Evolutionary conservation across 208 protist genomes (phyloP), one percentile per base, ranked within the genome.

Genomic region (Leishmania amazonensis): DNA sequence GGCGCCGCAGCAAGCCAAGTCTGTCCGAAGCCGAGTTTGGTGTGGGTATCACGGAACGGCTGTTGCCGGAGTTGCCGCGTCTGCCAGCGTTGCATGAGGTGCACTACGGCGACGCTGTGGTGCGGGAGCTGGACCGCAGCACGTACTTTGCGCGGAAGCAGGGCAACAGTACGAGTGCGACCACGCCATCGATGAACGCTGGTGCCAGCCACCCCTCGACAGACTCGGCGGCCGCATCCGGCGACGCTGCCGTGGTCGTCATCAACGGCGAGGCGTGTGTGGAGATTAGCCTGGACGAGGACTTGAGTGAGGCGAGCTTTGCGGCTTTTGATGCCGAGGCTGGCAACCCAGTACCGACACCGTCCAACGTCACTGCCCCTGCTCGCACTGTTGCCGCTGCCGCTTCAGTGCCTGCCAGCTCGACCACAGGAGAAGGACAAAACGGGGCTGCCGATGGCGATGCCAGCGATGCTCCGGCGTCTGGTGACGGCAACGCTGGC

Each of bases 81-180:
- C 83, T 96, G 70, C 67, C 91, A 1, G 89, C 88, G 49, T 81
- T 97, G 85, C 93, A 96, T 70, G 95, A 97, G 62, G 72, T 96
- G 47, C 95, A 97, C 85, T 96, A 94, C 76, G 88, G 93, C 38
- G 95, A 97, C 64, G 87, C 92, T 40, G 79, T 91, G 51, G 89
- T 96, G 85, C 90, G 88, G 7, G 94, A 97, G 75, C 70, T 97
- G 35, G 94, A 96, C 78, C 74, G 86, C 9, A 76, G 73, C 9
- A 60, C 71, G 3, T 95, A 96, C 76, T 95, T 97, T 45, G 75
- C 75, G 11, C 42, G 0, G 17, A 58, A 75, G 19, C 74, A 62
- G 51, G 15, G 5, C 21, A n/a, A 53, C 51, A 35, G 38, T 17
- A 68, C 67, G 28, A 19, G 51, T 17, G 49, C 47, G 8, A 11